phyloP scores from a whole-genome alignment of 495 filamentous ascomycete species.

The Aspergillus asperescens region DNA sequence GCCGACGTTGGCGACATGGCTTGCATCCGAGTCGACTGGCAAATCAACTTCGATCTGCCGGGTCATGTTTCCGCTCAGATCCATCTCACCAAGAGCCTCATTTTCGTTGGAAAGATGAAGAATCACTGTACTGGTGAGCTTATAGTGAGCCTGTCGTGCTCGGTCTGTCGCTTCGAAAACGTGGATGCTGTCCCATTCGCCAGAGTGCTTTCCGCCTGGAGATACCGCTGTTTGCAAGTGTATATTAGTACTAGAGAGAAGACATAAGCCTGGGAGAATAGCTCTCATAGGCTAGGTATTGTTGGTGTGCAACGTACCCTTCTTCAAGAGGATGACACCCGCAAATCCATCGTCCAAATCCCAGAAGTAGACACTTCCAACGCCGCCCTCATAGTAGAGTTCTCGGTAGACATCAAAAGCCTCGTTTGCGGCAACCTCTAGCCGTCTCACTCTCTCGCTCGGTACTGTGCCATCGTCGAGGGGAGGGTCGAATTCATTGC shows the following conservation, averaged over 20 bases:
- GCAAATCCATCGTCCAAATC: conserved; percentile 98
- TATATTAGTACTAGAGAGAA: background rate
- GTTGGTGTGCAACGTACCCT: conserved; percentile 49
- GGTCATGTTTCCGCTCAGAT: conserved; percentile 96
- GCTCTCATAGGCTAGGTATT: too few species aligned
- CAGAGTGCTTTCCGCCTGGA: conserved; percentile 64
- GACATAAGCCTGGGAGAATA: too few species aligned
- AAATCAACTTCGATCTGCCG: conserved; percentile 89
- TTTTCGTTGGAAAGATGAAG: conserved; percentile 71
- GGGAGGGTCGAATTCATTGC: conserved; percentile 93
- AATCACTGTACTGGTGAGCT: conserved; percentile 95
- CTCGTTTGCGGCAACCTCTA: conserved; percentile 90
- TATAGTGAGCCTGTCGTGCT: conserved; percentile 88
- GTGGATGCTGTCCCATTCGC: conserved; percentile 97
- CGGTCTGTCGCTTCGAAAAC: conserved; percentile 95
- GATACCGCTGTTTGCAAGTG: conserved; percentile 46
- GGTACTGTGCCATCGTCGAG: conserved; percentile 74
- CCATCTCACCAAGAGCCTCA: conserved; percentile 76
- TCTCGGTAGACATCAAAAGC: conserved; percentile 97
- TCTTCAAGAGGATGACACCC: conserved; percentile 91
- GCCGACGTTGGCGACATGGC: conserved; percentile 94
- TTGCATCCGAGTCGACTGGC: conserved; percentile 81
- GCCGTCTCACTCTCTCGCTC: conserved; percentile 80
- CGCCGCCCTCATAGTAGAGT: conserved; percentile 95
- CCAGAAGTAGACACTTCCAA: conserved; percentile 96